Base-by-base conservation (phyloP, 1,284 basidiomycete species). In the Ustilago crameri region DNA sequence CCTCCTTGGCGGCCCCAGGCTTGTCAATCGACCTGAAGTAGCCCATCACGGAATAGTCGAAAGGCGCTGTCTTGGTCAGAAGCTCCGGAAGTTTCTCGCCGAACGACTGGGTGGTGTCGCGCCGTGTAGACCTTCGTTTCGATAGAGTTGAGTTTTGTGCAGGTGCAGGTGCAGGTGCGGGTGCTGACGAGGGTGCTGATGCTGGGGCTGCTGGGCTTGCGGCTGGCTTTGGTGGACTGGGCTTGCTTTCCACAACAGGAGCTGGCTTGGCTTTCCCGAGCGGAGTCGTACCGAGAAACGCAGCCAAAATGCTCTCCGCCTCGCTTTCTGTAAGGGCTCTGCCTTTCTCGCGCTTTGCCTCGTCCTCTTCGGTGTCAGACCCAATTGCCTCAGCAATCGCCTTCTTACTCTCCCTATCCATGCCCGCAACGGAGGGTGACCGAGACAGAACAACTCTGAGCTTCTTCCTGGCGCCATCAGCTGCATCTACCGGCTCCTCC, bases 11-110 rank as follows among this genome's bases (percentile, higher is more conserved):
- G 14, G 20, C 32, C 8, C 38, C 47, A 17, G 59, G 61, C 17
- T 53, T 49, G 22, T 71, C 68, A 15, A 71, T 71, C n/a, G 57
- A 61, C n/a, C 57, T 35, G 9, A 71, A 54, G 27, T 71, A 71
- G 17, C 48, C 47, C 62, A 71, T 60, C 24, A 62, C 54, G 15
- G 68, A 30, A 18, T 34, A 71, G 34, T 71, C 68, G 23, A 71
- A 71, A 9, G 14, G 58, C 3, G 58, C 58, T 12, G 42, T 43
- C 26, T 46, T 57, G 0, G 57, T 61, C 20, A 71, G 37, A 3
- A 60, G 37, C n/a, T 71, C 68, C 3, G 68, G 68, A 15, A 65
- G 46, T 41, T 65, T 71, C 27, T 71, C 68, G 26, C 68, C 68
- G 18, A 71, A 71, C 17, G 62, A 56, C 42, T 71, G 68, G 3